These are phyloP conservation scores for Mesembryanthemum crystallinum DNA, from an alignment of 148 eudicot species.

Conservation along the genomic window DNA sequence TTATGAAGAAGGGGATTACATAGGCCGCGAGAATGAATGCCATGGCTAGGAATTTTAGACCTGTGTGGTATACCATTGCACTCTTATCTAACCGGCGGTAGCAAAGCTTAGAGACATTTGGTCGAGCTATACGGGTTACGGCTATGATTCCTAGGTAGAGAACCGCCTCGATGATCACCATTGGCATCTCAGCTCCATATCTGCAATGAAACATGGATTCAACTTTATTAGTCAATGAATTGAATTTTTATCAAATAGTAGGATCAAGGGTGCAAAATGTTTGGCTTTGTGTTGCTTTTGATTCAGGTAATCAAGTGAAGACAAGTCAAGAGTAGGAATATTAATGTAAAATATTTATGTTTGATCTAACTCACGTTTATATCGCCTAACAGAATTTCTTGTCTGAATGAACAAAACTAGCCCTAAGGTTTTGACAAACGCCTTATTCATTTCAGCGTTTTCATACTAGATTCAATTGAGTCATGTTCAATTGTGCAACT, in stretches of 20 bases:
- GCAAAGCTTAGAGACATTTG: conserved; percentile 71
- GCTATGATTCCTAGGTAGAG: conserved; percentile 68
- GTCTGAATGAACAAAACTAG: background rate
- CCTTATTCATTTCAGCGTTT: too few relatives aligned
- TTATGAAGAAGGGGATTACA: conserved; percentile 57
- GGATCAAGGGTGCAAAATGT: too few relatives aligned
- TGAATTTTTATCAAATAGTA: background rate
- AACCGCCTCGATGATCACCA: conserved; percentile 52
- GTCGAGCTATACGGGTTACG: conserved; percentile 68
- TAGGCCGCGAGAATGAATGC: conserved; percentile 66
- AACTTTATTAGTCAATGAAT: background rate
- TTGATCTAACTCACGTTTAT: too few relatives aligned
- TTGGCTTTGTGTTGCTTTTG: too few relatives aligned
- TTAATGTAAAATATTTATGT: too few relatives aligned
- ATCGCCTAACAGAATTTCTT: too few relatives aligned
- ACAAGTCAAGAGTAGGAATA: too few relatives aligned
- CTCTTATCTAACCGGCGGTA: conserved; percentile 66
- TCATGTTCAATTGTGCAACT: too few relatives aligned
- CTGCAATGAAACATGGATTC: conserved; percentile 35
- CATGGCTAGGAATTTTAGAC: conserved; percentile 55
- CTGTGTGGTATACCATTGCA: conserved; percentile 39
- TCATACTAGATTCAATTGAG: too few relatives aligned
- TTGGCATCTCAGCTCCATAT: conserved; percentile 70
- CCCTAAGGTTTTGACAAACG: too few relatives aligned
- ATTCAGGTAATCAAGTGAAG: too few relatives aligned